These are phyloP conservation scores for Globisporangium megalacanthum DNA, from an alignment of 352 stramenopile species.

Conservation along the genomic window DNA sequence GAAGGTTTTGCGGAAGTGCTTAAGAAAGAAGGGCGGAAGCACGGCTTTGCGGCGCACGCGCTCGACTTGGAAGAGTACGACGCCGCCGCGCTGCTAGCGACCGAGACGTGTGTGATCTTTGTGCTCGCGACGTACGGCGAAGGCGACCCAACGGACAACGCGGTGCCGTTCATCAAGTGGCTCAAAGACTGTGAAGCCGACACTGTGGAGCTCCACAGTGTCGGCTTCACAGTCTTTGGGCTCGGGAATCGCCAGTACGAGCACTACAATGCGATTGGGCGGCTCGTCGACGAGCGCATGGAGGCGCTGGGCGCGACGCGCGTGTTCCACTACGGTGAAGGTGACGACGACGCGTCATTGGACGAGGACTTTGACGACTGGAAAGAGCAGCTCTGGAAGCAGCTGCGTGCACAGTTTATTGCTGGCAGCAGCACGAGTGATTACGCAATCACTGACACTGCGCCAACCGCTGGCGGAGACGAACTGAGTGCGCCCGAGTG, in stretches of 20 bases:
- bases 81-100: slow-evolving; percentile 39
- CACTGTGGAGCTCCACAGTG: slow-evolving; percentile 38
- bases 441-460: slow-evolving; percentile 9
- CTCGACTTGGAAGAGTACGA: slow-evolving; percentile 96
- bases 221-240: slow-evolving; percentile 96
- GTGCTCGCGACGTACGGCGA: slow-evolving; percentile 98
- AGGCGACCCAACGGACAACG: slow-evolving; percentile 98
- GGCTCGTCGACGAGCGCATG: slow-evolving; percentile 88
- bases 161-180: slow-evolving; percentile 89
- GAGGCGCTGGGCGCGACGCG: slow-evolving; percentile 75
- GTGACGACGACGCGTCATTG: slow-evolving; percentile 95
- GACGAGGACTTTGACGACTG: slow-evolving; percentile 93
- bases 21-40: slow-evolving; percentile 83
- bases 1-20: slow-evolving; percentile 95
- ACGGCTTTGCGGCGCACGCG: slow-evolving; percentile 82
- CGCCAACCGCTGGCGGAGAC: slow-evolving; percentile 3
- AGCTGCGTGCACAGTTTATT: slow-evolving; percentile 61
- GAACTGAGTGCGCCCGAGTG: slow-evolving; percentile 36
- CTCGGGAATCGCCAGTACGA: slow-evolving; percentile 98
- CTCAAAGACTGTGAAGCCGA: slow-evolving; percentile 83
- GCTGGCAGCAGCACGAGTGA: slow-evolving; percentile 18
- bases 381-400: slow-evolving; percentile 92
- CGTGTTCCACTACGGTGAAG: slow-evolving; percentile 90
- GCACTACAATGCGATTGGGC: slow-evolving; percentile 96
- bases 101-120: slow-evolving; percentile 85